Evolutionary conservation across 2,329 filamentous ascomycete genomes (phyloP).

Genomic region (Fusarium chuoi): DNA sequence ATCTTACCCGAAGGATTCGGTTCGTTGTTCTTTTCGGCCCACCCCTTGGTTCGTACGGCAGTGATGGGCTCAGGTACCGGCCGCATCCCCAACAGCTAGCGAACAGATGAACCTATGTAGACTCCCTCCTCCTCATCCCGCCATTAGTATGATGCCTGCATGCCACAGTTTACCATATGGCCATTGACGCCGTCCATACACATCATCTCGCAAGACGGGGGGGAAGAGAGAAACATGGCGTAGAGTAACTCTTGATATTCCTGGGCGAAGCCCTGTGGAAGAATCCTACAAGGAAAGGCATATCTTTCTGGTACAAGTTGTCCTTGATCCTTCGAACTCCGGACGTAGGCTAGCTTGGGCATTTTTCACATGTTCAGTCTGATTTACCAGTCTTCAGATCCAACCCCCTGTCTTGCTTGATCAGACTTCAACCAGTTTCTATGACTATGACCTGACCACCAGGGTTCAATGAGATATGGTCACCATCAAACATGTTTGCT

Average conservation of each 20-base stretch:
- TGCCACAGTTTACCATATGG: not conserved
- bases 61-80: slow-evolving; percentile 5
- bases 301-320: not conserved
- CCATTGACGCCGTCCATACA: not conserved
- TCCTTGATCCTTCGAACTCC: not conserved
- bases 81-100: not conserved
- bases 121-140: not conserved
- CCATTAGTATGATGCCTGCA: not conserved
- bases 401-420: not conserved
- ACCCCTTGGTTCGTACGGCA: slow-evolving; percentile 7
- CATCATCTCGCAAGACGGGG: not conserved
- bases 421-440: not conserved
- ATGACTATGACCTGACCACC: not conserved
- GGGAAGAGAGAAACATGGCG: not conserved
- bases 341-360: not conserved
- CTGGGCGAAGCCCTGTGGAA: not conserved
- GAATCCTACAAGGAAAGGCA: not conserved
- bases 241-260: not conserved
- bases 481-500: not conserved
- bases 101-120: not conserved
- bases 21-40: slow-evolving; percentile 4
- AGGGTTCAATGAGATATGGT: not conserved
- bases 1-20: slow-evolving; percentile 16
- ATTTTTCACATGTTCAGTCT: not conserved
- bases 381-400: not conserved